Percentiles rank a stretch among this genome's conserved stretches.
These are phyloP conservation scores for Capsella bursapastoris DNA, from an alignment of 345 rosid genomes.

Conservation along the genomic window DNA sequence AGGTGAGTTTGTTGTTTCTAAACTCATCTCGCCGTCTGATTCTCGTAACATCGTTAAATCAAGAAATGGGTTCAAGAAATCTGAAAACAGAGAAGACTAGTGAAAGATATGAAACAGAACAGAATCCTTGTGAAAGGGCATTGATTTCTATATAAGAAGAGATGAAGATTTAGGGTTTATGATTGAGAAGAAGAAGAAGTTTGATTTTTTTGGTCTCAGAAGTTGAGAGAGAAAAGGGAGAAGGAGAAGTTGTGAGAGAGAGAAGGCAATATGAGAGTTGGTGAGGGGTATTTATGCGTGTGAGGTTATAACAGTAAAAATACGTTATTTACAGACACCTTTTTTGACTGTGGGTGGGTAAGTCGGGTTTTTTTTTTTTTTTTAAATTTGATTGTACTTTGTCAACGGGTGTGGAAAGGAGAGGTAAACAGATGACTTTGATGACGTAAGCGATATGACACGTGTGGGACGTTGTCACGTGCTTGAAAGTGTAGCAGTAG, in stretches of 20 bases:
- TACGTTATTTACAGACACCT: background rate
- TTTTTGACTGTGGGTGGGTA: slow-evolving; percentile 35
- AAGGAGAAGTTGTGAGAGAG: slow-evolving; percentile 1
- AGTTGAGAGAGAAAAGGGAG: slow-evolving; percentile 15
- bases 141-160: background rate
- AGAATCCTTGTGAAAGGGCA: background rate
- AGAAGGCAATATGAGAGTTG: background rate
- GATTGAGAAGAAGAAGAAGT: slow-evolving; percentile 2
- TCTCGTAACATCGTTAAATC: slow-evolving; percentile 35
- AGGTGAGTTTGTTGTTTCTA: slow-evolving; percentile 58
- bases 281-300: slow-evolving; percentile 46
- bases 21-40: slow-evolving; percentile 54
- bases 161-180: slow-evolving; percentile 8
- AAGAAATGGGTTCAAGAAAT: background rate
- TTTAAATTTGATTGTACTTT: slow-evolving; percentile 8
- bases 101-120: background rate
- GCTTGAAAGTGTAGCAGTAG: slow-evolving; percentile 22
- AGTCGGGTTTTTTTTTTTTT: background rate
- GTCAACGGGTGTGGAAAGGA: slow-evolving; percentile 13
- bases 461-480: slow-evolving; percentile 45
- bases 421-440: background rate
- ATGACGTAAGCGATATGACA: slow-evolving; percentile 37
- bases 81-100: background rate
- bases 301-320: slow-evolving; percentile 36
- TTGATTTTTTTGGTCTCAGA: background rate